Conservation (phyloP, 441 rosid genomes). For the Pelargonium fulgidum region DNA sequence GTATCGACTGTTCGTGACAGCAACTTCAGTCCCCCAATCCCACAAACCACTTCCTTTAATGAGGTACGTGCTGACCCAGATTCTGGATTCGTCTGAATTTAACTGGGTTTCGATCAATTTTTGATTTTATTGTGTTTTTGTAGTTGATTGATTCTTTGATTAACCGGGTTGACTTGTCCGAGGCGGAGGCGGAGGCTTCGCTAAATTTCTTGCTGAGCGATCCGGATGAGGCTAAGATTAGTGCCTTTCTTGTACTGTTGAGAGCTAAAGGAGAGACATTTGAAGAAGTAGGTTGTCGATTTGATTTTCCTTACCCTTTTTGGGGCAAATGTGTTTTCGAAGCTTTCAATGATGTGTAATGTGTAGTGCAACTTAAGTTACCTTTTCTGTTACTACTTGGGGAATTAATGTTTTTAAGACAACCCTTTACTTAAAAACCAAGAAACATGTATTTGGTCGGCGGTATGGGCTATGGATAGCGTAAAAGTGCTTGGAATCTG, state of each 20-base stretch:
- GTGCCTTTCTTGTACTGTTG: slow-evolving; percentile 79
- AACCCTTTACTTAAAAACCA: too few species aligned
- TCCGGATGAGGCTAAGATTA: slow-evolving; percentile 54
- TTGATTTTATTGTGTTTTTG: neutral
- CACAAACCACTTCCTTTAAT: too few species aligned
- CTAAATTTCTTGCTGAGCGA: slow-evolving; percentile 55
- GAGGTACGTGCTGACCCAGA: too few species aligned
- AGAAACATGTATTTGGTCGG: neutral
- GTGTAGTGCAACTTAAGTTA: neutral
- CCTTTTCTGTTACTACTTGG: neutral
- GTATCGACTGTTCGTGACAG: too few species aligned
- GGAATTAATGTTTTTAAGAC: too few species aligned
- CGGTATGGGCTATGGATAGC: too few species aligned
- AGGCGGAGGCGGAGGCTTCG: slow-evolving; percentile 66
- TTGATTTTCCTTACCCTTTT: neutral
- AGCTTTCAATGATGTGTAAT: neutral
- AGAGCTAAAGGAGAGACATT: slow-evolving; percentile 94
- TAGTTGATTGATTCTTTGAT: slow-evolving; percentile 79
- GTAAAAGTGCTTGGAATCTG: too few species aligned
- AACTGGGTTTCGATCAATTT: neutral
- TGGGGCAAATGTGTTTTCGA: neutral
- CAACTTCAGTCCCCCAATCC: too few species aligned
- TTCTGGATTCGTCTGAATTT: too few species aligned
- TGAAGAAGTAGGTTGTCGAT: slow-evolving; percentile 52
- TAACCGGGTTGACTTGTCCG: slow-evolving; percentile 58